phyloP scores from a whole-genome alignment of 2,329 filamentous ascomycete genomes.

The Botrytis aclada region DNA sequence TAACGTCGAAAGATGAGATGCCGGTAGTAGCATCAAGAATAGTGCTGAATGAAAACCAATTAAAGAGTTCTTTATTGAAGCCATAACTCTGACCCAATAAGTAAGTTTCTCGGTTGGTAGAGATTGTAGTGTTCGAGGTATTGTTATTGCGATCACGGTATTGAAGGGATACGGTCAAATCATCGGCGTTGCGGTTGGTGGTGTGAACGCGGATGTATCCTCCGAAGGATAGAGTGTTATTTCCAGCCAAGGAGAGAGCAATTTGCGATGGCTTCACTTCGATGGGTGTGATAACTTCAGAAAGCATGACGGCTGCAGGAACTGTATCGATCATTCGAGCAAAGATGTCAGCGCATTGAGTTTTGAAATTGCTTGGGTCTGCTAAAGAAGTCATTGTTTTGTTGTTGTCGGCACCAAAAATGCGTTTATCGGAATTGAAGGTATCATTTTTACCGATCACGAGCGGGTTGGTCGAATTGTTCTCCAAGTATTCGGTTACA shows the following conservation, averaged over 20 bases:
- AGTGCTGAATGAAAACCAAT: neutral
- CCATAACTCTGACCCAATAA: neutral
- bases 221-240: neutral
- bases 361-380: constrained; percentile 44
- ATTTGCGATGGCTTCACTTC: constrained; percentile 1
- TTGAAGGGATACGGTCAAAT: neutral
- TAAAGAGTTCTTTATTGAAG: neutral
- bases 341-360: constrained; percentile 49
- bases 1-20: constrained; percentile 1
- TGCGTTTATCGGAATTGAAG: constrained; percentile 50
- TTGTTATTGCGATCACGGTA: neutral
- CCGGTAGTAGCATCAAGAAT: neutral
- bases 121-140: neutral
- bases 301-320: constrained; percentile 48
- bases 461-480: constrained; percentile 18
- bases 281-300: constrained; percentile 52
- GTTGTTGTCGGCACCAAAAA: constrained; percentile 55
- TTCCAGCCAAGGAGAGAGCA: neutral
- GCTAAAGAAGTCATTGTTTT: constrained; percentile 50
- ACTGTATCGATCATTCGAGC: constrained; percentile 60
- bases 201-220: constrained; percentile 6
- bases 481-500: neutral
- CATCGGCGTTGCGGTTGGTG: neutral
- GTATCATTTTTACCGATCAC: constrained; percentile 47
- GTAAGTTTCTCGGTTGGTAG: neutral